Evolutionary conservation across 306 rosid species (phyloP).

Genomic region (Chamaecrista fasciculata): DNA sequence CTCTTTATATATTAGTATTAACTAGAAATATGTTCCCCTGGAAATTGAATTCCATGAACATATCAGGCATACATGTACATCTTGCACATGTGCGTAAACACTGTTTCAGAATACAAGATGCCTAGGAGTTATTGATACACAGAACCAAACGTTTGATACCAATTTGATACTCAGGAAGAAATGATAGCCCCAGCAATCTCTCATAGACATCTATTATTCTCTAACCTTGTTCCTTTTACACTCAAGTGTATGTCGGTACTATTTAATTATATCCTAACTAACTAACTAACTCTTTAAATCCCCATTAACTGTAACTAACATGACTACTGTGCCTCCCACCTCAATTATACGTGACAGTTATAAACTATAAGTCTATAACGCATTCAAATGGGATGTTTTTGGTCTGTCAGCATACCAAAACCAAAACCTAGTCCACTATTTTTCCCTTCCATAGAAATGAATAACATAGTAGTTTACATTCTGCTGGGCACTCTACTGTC

Average conservation of each 20-base stretch:
- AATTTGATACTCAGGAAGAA: no score
- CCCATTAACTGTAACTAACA: no score
- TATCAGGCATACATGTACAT: conserved; percentile 11
- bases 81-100: neutral
- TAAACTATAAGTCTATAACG: no score
- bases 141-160: no score
- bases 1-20: neutral
- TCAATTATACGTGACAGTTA: no score
- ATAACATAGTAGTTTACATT: neutral
- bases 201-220: no score
- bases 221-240: no score
- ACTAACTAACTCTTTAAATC: no score
- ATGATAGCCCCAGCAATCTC: no score
- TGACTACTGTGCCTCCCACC: no score
- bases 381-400: neutral
- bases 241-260: no score
- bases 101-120: neutral
- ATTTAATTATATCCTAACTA: no score
- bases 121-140: neutral
- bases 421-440: neutral
- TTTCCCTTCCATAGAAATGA: conserved; percentile 4
- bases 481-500: neutral
- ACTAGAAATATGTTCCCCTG: neutral
- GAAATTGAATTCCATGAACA: conserved; percentile 2
- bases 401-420: neutral